Conservation (phyloP, 2,329 filamentous ascomycete genomes). For the Colletotrichum siamense region DNA sequence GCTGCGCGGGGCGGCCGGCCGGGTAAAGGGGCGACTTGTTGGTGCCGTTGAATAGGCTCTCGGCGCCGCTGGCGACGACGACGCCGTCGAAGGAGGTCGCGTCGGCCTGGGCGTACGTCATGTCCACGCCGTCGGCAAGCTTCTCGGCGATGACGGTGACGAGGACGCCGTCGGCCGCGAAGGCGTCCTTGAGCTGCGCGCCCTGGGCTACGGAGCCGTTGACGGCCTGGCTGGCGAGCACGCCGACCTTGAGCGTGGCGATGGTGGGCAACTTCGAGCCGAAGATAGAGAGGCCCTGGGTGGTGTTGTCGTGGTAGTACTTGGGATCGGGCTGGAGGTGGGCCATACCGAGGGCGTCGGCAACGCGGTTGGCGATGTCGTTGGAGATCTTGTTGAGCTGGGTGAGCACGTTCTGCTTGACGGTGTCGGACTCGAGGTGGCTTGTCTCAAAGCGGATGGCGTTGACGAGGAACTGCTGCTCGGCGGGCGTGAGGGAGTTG, state of each 20-base stretch:
- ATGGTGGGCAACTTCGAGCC: slow-evolving; percentile 63
- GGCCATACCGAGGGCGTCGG: slow-evolving; percentile 61
- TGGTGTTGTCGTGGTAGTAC: slow-evolving; percentile 75
- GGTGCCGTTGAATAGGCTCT: slow-evolving; percentile 52
- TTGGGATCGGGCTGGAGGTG: slow-evolving; percentile 64
- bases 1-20: slow-evolving; percentile 65
- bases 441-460: slow-evolving; percentile 75
- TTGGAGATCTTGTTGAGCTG: slow-evolving; percentile 74
- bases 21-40: slow-evolving; percentile 64
- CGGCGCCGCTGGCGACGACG: slow-evolving; percentile 61
- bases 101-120: slow-evolving; percentile 70
- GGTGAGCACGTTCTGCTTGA: slow-evolving; percentile 69
- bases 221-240: slow-evolving; percentile 56
- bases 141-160: slow-evolving; percentile 66
- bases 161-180: slow-evolving; percentile 58
- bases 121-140: slow-evolving; percentile 58
- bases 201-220: slow-evolving; percentile 53
- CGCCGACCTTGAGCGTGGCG: slow-evolving; percentile 67
- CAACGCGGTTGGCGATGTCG: slow-evolving; percentile 70
- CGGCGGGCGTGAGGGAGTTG: slow-evolving; percentile 70
- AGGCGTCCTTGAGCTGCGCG: slow-evolving; percentile 49
- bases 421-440: slow-evolving; percentile 59
- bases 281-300: slow-evolving; percentile 65
- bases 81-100: slow-evolving; percentile 68
- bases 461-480: slow-evolving; percentile 76